Evolutionary conservation across 2,329 filamentous ascomycete species (phyloP).

Genomic region (Sarocladiaceae sp.): DNA sequence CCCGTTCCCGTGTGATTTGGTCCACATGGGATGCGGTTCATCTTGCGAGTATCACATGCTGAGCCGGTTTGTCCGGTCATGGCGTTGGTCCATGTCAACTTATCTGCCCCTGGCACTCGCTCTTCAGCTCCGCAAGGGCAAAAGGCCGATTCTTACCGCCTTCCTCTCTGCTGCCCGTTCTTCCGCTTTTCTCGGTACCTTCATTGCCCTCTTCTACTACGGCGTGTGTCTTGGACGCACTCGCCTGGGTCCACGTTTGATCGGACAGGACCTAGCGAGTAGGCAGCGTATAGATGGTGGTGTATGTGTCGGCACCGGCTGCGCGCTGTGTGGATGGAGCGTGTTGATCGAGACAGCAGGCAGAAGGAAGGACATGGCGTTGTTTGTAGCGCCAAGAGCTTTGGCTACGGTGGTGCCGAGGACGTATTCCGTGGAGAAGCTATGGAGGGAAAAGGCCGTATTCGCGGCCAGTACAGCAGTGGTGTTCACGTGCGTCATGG

Average conservation of each 20-base stretch:
- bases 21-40: slow-evolving; percentile 71
- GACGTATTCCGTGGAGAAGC: slow-evolving; percentile 54
- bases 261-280: slow-evolving; percentile 44
- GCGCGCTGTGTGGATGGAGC: slow-evolving; percentile 74
- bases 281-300: slow-evolving; percentile 52
- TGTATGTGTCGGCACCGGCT: slow-evolving; percentile 65
- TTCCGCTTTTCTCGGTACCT: slow-evolving; percentile 70
- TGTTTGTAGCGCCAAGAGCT: slow-evolving; percentile 77
- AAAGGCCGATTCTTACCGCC: slow-evolving; percentile 42
- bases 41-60: slow-evolving; percentile 70
- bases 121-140: slow-evolving; percentile 44
- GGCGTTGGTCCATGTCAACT: slow-evolving; percentile 67
- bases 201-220: slow-evolving; percentile 78
- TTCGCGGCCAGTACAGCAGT: slow-evolving; percentile 65
- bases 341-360: slow-evolving; percentile 63
- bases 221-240: slow-evolving; percentile 73
- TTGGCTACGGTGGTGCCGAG: slow-evolving; percentile 68
- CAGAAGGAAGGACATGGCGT: slow-evolving; percentile 65
- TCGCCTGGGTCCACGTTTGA: slow-evolving; percentile 61
- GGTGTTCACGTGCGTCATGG: slow-evolving; percentile 60
- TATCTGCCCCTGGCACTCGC: slow-evolving; percentile 70
- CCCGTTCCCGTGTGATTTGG: slow-evolving; percentile 76
- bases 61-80: slow-evolving; percentile 61
- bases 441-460: slow-evolving; percentile 59
- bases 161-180: slow-evolving; percentile 59